phyloP scores from a whole-genome alignment of 495 filamentous ascomycete species.

The Xylaria venustula region DNA sequence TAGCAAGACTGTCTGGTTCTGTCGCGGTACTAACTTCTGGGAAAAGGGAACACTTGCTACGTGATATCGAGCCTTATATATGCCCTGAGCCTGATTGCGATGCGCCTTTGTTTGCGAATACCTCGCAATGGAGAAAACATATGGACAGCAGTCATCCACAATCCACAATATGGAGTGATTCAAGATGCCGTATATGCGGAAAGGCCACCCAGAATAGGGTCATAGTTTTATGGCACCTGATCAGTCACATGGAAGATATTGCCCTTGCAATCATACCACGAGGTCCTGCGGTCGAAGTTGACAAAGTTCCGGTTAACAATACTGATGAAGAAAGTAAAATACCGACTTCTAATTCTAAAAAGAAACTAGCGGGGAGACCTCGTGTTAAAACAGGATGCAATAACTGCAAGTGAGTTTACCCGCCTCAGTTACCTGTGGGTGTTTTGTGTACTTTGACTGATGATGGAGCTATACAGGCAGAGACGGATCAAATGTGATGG shows the following conservation, averaged over 20 bases:
- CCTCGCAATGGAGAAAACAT: background rate
- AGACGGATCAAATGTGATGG: background rate
- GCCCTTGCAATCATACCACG: background rate
- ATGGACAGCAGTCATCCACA: background rate
- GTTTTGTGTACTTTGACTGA: background rate
- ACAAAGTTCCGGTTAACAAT: background rate
- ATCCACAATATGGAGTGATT: background rate
- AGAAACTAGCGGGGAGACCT: background rate
- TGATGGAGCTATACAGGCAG: background rate
- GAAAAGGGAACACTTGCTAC: background rate
- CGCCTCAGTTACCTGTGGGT: background rate
- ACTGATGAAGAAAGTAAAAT: background rate
- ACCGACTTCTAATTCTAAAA: background rate
- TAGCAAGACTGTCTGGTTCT: background rate
- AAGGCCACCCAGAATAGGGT: background rate
- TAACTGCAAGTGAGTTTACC: background rate
- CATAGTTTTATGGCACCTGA: background rate
- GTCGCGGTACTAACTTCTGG: background rate
- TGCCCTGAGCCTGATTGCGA: background rate
- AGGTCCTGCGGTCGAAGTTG: background rate
- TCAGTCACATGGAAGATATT: background rate
- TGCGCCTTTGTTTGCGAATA: background rate
- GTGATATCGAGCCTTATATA: background rate
- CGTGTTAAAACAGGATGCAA: background rate
- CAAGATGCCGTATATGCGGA: background rate